These are phyloP conservation scores for Aureobasidium leucospermi DNA, from an alignment of 2,329 filamentous ascomycete species.

Conservation along the genomic window DNA sequence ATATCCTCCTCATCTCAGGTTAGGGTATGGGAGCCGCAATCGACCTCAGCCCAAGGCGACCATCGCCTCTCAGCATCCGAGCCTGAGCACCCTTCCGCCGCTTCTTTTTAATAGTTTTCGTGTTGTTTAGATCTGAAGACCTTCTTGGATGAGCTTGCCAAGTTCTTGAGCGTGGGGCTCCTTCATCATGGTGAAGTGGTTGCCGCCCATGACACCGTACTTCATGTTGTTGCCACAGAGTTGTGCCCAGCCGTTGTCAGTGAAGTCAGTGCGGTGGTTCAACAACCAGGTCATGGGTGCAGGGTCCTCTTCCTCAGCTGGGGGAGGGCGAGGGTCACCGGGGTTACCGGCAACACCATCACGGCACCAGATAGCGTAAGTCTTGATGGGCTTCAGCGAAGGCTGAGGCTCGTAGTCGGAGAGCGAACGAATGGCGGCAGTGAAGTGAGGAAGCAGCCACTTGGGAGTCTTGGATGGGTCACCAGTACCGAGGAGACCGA, in stretches of 20 bases:
- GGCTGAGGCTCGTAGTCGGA: constrained; percentile 61
- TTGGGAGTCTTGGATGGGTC: constrained; percentile 54
- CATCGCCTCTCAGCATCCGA: constrained; percentile 17
- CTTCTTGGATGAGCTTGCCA: constrained; percentile 38
- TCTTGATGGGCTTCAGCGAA: constrained; percentile 54
- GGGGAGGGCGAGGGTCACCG: constrained; percentile 57
- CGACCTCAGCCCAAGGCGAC: constrained; percentile 24
- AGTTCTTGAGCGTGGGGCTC: constrained; percentile 36
- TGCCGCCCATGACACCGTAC: constrained; percentile 61
- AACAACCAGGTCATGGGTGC: constrained; percentile 58
- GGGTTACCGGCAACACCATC: constrained; percentile 65
- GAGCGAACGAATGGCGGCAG: constrained; percentile 59
- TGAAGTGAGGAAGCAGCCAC: constrained; percentile 71
- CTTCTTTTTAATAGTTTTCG: not conserved
- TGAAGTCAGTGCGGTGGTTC: constrained; percentile 66
- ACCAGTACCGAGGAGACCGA: constrained; percentile 62
- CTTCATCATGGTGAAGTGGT: constrained; percentile 74
- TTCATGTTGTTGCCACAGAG: constrained; percentile 57
- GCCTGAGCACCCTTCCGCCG: constrained; percentile 15
- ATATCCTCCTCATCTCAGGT: not conserved
- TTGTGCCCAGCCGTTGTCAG: constrained; percentile 62
- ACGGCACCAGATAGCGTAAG: constrained; percentile 62
- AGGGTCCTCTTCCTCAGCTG: constrained; percentile 50
- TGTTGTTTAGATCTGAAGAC: constrained; percentile 21
- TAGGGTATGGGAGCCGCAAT: constrained; percentile 4